Base-by-base conservation (phyloP, 805 yeast genomes). In the Hanseniaspora singularis region DNA sequence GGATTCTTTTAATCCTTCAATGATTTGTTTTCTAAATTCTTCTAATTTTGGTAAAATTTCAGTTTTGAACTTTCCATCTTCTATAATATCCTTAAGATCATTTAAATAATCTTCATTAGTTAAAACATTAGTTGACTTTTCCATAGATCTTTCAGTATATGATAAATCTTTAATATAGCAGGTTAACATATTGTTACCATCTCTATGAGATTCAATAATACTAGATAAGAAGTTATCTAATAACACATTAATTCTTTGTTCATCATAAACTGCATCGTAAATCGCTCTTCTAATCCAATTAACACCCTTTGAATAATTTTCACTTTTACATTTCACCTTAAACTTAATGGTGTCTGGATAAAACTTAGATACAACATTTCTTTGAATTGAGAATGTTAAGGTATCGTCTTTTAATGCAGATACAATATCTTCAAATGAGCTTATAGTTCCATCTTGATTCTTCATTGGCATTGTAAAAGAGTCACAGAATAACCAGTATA, bases 371-470 rank as follows among this genome's bases (percentile, higher is more conserved):
- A 73, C 72, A 50, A 74, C 71, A 1, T 87, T 79, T 36, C 70
- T 70, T 27, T 72, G 69, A 20, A 85, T 66, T 12, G 66, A 65
- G 38, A 74, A 69, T 28, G 73, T 75, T 20, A 88, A 66, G 7
- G 92, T 75, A 53, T 88, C 96, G 26, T 76, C 70, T 56, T 85
- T 82, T 34, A 87, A 60, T 23, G 72, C 70, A 16, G 80, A 68
- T 7, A 86, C 79, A n/a, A 87, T 95, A 38, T 78, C 73, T 48
- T 87, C 94, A 57, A 72, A 83, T 0, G 83, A 73, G 18, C 79
- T 65, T 14, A 68, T 59, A 2, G 69, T 57, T 2, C 87, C 89
- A 55, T 76, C 73, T 1, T 75, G 80, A 10, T 73, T 65, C 38
- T 66, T 65, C 63, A 89, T 68, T 1, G 96, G 92, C 58, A 84